A percentile compares a stretch with the other conserved stretches of the same genome.
phyloP scores from a whole-genome alignment of 345 rosid species.

The Aegle marmelos region DNA sequence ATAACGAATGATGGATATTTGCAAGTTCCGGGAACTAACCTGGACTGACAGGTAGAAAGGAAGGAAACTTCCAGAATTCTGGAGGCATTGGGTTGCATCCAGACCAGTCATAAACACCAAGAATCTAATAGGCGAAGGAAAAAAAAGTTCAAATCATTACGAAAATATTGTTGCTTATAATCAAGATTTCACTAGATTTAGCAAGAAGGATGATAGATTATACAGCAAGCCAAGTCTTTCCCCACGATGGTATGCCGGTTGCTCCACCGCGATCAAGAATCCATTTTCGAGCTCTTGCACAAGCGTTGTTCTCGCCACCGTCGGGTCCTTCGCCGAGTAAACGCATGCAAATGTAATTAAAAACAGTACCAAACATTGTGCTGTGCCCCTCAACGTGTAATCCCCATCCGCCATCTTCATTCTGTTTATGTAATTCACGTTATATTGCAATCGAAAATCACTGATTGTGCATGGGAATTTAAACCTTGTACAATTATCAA shows the following conservation, averaged over 20 bases:
- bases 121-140: not conserved
- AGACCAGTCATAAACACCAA: slow-evolving; percentile 33
- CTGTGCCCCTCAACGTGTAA: slow-evolving; percentile 14
- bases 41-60: slow-evolving; percentile 35
- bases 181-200: not conserved
- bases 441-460: no score
- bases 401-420: slow-evolving; percentile 18
- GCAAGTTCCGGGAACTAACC: slow-evolving; percentile 3
- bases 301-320: not conserved
- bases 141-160: no score
- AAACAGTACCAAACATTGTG: slow-evolving; percentile 8
- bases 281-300: slow-evolving; percentile 3
- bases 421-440: not conserved
- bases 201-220: not conserved
- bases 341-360: slow-evolving; percentile 8
- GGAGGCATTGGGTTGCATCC: slow-evolving; percentile 39
- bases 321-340: slow-evolving; percentile 15
- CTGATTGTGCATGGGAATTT: no score
- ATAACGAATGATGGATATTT: not conserved
- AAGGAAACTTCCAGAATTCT: slow-evolving; percentile 36
- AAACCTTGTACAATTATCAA: no score
- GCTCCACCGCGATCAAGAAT: slow-evolving; percentile 17
- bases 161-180: no score
- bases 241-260: not conserved
- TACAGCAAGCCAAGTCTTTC: slow-evolving; percentile 16